phyloP scores from a whole-genome alignment of 1,284 basidiomycete species.

The Cryptococcus sp. region DNA sequence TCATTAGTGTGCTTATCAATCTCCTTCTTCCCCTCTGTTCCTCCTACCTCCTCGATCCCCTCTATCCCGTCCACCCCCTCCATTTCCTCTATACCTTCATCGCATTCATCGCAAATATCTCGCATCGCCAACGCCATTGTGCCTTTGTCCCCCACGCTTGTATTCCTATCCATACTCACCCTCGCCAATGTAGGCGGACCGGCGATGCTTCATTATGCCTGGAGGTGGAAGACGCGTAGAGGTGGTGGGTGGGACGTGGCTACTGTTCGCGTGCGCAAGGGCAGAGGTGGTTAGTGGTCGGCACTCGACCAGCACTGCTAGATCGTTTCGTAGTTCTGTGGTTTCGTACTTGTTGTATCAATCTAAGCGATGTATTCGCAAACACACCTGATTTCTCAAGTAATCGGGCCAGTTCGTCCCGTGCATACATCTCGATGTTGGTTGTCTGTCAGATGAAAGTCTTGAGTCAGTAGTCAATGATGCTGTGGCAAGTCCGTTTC shows the following conservation, averaged over 20 bases:
- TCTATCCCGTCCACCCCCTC: conserved; percentile 35
- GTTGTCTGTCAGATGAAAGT: no score
- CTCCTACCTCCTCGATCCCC: neutral
- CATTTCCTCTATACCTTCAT: neutral
- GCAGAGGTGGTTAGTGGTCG: neutral
- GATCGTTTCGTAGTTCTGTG: no score
- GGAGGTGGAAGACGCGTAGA: conserved; percentile 47
- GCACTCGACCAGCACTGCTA: no score
- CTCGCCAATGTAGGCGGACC: conserved; percentile 46
- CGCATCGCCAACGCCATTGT: neutral
- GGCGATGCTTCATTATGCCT: conserved; percentile 42
- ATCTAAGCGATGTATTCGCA: no score
- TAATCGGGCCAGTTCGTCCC: no score
- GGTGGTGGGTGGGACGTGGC: conserved; percentile 50
- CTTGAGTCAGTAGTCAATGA: no score
- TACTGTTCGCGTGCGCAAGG: conserved; percentile 36
- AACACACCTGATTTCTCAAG: no score
- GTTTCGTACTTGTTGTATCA: no score
- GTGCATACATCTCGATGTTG: no score
- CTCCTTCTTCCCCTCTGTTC: conserved; percentile 29
- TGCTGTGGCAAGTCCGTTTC: no score
- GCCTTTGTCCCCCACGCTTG: conserved; percentile 22
- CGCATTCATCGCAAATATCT: neutral
- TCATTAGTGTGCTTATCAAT: conserved; percentile 38
- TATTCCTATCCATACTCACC: conserved; percentile 27